phyloP scores from a whole-genome alignment of 768 basidiomycete species.

The Stropharia rugosoannulata region DNA sequence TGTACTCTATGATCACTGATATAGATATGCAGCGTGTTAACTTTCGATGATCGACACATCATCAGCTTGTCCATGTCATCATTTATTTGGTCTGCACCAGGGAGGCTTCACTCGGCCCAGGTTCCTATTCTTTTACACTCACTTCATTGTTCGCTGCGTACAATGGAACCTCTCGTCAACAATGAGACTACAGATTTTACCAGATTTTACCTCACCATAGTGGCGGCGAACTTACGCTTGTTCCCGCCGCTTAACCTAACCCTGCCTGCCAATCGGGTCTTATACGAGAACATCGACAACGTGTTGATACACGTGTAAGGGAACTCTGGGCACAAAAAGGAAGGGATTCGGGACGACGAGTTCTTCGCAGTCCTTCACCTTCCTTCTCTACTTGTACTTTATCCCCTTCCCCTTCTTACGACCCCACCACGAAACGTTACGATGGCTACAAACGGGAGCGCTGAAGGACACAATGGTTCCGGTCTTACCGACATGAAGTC shows the following conservation, averaged over 20 bases:
- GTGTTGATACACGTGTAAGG: slow-evolving; percentile 30
- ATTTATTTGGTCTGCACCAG: too few species aligned
- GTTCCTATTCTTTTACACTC: too few species aligned
- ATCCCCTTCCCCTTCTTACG: not conserved
- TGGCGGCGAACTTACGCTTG: not conserved
- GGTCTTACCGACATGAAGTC: slow-evolving; percentile 25
- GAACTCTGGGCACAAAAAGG: slow-evolving; percentile 24
- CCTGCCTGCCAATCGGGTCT: slow-evolving; percentile 1
- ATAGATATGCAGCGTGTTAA: too few species aligned
- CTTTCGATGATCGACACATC: too few species aligned
- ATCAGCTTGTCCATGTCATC: too few species aligned
- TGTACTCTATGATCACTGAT: too few species aligned
- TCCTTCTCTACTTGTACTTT: not conserved
- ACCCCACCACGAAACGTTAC: not conserved
- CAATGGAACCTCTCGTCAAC: not conserved
- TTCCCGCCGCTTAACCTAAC: slow-evolving; percentile 7
- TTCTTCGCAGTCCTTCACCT: slow-evolving; percentile 10
- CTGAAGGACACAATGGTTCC: slow-evolving; percentile 16
- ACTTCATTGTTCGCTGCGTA: too few species aligned
- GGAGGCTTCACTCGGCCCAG: too few species aligned
- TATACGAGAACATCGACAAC: slow-evolving; percentile 16
- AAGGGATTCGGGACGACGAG: slow-evolving; percentile 16
- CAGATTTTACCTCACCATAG: not conserved
- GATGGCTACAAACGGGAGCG: not conserved
- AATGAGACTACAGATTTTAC: not conserved